Base-by-base conservation (phyloP, 768 basidiomycete species). In the Boletellus emodensis region DNA sequence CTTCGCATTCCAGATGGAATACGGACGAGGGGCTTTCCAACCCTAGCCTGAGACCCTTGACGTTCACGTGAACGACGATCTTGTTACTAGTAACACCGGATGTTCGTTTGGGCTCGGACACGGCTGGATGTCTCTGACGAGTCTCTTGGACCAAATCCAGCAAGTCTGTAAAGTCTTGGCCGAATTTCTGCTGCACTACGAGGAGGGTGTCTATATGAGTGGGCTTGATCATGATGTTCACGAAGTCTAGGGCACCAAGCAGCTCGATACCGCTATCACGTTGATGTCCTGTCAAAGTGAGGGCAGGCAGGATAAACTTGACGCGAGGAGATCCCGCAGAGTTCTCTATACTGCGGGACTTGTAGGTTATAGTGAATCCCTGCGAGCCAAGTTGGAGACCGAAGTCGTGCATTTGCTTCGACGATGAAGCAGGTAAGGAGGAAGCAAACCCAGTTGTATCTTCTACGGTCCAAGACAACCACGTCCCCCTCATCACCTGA, bases 401-500 rank as follows among this genome's bases (percentile, higher is more conserved):
- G 61, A 88, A 87, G 3, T 72, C 66, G 47, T 74, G 71, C 9
- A 60, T 62, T 40, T 63, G 53, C 38, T 67, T 71, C 9, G 71
- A 66, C 30, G 61, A 54, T 15, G 62, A 61, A 26, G 61, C 48
- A 14, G 64, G 64, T 1, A 73, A 65, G 22, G 74, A 76, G 38
- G 76, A 72, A 26, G 77, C 36, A 58, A 82, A 82, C 2, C 65
- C 67, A 8, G 80, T 66, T 0, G 72, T 75, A 44, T 82, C 70
- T 48, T 77, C 71, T 18, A 82, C 68, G 49, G 83, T 79, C 87
- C 84, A 90, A 8, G 86, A 83, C 30, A 92, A 67, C 90, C 90
- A 93, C 1, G 89, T 92, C 17, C 88, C 89, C 53, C 84, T 87
- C 85, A 92, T 90, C 36, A 92, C 83, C 59, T 91, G 90, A 6